Evolutionary conservation across 1,284 basidiomycete species (phyloP), one percentile per base, ranked within the genome.

Genomic region (Cutaneotrichosporon dermatis): DNA sequence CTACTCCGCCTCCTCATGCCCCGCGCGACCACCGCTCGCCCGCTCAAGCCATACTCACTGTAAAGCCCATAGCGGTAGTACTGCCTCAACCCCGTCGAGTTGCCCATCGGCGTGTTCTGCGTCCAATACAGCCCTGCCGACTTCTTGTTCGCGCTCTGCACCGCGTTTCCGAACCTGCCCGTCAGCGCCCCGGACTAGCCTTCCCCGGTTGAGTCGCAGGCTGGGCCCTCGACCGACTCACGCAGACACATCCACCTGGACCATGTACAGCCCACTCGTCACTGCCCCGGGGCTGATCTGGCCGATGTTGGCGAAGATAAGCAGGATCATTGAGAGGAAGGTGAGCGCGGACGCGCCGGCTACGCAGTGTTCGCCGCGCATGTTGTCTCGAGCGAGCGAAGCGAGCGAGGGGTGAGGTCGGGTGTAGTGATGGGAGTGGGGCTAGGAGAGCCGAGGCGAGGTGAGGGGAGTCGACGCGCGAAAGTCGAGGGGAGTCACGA

Each of bases 61-160:
- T 76, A 74, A 16, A 77, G 55, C 51, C 76, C 76, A 52, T 69
- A 79, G 61, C 75, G 68, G 69, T 79, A 79, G 57, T 72, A 66
- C 62, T 75, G 71, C 48, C 75, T 64, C 50, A 77, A 55, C 37
- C 77, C 77, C 44, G 62, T 63, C 13, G 58, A 51, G 9, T 54
- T 15, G 25, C 76, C 76, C 57, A 78, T 59, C 65, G 43, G 66
- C 53, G 56, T 52, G 39, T 65, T 59, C 57, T 58, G 51, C 43
- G 65, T 59, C 35, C 48, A 46, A 41, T 62, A 56, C n/a, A 51
- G 49, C 36, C 40, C 16, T 5, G 39, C 7, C 36, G 12, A 15
- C 33, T 57, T 74, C 43, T 67, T 75, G 48, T 67, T 71, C 4
- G 64, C 70, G 33, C 57, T 63, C 48, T 63, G 41, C 46, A 70